These are phyloP conservation scores for Rhododendron ovatum DNA, from an alignment of 148 eudicot genomes.

Conservation along the genomic window DNA sequence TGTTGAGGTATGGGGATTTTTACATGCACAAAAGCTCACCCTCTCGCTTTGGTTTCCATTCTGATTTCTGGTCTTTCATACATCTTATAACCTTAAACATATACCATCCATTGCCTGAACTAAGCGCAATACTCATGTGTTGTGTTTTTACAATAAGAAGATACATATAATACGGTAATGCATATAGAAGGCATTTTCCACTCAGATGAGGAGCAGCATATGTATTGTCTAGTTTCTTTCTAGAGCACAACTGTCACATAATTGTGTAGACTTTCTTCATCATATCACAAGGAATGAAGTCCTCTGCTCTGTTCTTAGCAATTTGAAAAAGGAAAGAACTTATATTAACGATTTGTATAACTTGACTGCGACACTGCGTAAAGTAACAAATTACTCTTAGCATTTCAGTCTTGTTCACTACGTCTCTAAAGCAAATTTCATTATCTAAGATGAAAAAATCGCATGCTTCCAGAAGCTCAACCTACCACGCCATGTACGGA, in stretches of 20 bases:
- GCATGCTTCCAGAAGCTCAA: constrained; percentile 9
- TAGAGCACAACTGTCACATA: no score
- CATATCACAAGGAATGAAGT: background rate
- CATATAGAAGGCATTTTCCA: background rate
- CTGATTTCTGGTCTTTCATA: background rate
- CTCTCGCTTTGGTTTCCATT: background rate
- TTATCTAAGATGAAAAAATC: background rate
- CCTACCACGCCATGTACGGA: constrained; percentile 91
- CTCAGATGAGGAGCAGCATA: background rate
- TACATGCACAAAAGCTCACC: background rate
- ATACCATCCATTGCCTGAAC: background rate
- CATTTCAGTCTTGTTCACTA: background rate
- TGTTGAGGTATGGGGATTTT: background rate
- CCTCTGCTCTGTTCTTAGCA: background rate
- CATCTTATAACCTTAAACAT: background rate
- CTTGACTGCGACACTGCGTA: background rate
- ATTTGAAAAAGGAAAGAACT: background rate
- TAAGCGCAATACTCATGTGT: background rate
- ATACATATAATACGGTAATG: background rate
- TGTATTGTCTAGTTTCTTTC: background rate
- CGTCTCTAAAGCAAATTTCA: background rate
- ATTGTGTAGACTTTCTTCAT: background rate
- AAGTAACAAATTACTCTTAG: background rate
- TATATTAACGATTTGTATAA: background rate
- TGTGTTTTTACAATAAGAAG: background rate